Base-by-base conservation (phyloP, 805 yeast species). In the Yamadazyma akitaensis region DNA sequence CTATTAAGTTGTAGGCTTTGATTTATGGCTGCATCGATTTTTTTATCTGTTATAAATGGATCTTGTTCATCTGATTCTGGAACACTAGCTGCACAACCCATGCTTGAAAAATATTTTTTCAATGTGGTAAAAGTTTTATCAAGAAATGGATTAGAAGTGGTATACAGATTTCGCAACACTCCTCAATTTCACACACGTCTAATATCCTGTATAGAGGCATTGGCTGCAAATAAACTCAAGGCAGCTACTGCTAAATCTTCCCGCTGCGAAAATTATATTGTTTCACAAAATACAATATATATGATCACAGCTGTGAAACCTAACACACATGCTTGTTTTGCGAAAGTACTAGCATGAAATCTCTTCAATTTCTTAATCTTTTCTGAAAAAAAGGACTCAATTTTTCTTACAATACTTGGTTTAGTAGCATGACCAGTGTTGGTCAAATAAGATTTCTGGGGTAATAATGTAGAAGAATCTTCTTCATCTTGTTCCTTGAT, bases 1-100 rank as follows among this genome's bases (percentile, higher is more conserved):
- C 75, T 78, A 33, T 53, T 78, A 51, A 73, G 66, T 51, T 73
- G 76, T 46, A 86, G 60, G 14, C 81, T 68, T 57, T 81, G 83
- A 53, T 85, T 91, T 43, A 87, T 82, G 5, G 76, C 79, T 50
- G 79, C 84, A 48, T 83, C 81, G 25, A 81, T 75, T 45, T 70
- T 67, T 56, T 77, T 76, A 46, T 78, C 81, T 50, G 72, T 67
- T 37, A 80, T 62, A 48, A 79, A 77, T 1, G 83, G 81, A 60
- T 81, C 85, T 21, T 65, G 60, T 38, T 73, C 82, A 28, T 69
- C 63, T 5, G 35, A 19, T 21, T 51, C 60, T 6, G 60, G 63
- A 8, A 75, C 68, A 62, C 91, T 85, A 13, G 82, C 77, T 16
- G 75, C 57, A 58, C 95, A 86, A 13, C 95, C 95, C 95, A 86